Conservation (phyloP, 106 monocot genomes). For the Alisma plantagoaquatica region DNA sequence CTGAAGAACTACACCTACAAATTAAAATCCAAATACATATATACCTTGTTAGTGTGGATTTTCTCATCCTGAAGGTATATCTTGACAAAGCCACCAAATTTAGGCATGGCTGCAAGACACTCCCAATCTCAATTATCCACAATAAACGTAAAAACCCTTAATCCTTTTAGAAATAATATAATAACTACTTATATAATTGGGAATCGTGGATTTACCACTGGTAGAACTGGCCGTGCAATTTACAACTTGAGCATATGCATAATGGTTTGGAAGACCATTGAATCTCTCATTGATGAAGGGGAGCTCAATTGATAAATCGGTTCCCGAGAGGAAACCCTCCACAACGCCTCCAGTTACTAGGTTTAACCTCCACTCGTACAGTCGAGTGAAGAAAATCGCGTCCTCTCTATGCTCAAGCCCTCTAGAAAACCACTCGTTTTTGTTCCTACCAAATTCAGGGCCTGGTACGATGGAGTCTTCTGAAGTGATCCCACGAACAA, state of each 20-base stretch:
- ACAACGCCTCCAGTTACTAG: slow-evolving; percentile 22
- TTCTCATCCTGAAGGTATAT: slow-evolving; percentile 17
- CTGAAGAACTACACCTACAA: not conserved
- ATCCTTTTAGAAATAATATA: too few species aligned
- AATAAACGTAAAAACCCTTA: too few species aligned
- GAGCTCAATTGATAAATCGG: slow-evolving; percentile 24
- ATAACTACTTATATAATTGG: too few species aligned
- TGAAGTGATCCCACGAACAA: slow-evolving; percentile 32
- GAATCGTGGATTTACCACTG: slow-evolving; percentile 26
- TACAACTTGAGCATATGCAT: slow-evolving; percentile 35
- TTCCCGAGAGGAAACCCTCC: slow-evolving; percentile 29
- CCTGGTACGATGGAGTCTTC: slow-evolving; percentile 35
- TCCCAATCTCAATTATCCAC: not conserved
- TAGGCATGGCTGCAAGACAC: slow-evolving; percentile 16
- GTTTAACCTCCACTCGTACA: slow-evolving; percentile 44
- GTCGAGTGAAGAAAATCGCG: slow-evolving; percentile 22
- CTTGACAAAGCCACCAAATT: slow-evolving; percentile 35
- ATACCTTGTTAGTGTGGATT: not conserved
- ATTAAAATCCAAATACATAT: not conserved
- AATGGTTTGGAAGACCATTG: slow-evolving; percentile 23
- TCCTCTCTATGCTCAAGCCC: slow-evolving; percentile 6
- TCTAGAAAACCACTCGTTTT: slow-evolving; percentile 27
- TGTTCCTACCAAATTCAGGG: slow-evolving; percentile 19
- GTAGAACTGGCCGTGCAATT: slow-evolving; percentile 26
- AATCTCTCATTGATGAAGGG: slow-evolving; percentile 31